Evolutionary conservation across 805 yeast genomes (phyloP).

Genomic region (Candida peoriensis): DNA sequence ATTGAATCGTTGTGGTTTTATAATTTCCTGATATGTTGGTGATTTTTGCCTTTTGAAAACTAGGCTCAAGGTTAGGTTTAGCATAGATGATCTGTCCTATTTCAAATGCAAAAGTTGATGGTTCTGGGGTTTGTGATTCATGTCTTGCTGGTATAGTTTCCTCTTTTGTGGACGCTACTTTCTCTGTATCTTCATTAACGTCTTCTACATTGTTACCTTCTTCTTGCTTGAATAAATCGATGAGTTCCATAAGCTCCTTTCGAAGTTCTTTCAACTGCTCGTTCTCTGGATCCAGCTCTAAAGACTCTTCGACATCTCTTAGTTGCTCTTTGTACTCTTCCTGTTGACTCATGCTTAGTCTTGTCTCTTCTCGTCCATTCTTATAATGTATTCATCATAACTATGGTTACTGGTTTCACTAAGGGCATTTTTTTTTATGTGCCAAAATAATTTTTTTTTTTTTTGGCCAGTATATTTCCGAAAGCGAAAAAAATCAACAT

Average conservation of each 20-base stretch:
- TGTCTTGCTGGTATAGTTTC: neutral
- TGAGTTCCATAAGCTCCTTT: slow-evolving; percentile 13
- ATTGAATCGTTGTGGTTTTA: slow-evolving; percentile 10
- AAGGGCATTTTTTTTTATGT: no score
- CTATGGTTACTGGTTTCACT: no score
- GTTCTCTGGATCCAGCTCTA: slow-evolving; percentile 13
- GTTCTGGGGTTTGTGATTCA: neutral
- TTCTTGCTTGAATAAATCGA: slow-evolving; percentile 9
- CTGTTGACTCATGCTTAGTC: slow-evolving; percentile 14
- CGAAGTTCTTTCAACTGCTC: slow-evolving; percentile 11
- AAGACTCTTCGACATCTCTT: slow-evolving; percentile 12
- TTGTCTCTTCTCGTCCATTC: no score
- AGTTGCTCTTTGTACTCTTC: slow-evolving; percentile 16
- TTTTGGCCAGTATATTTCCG: no score
- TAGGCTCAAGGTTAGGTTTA: slow-evolving; percentile 8
- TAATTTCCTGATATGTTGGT: slow-evolving; percentile 15
- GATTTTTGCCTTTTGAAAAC: slow-evolving; percentile 11
- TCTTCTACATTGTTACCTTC: no score
- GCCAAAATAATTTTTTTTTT: no score
- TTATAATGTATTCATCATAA: no score
- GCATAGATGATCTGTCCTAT: slow-evolving; percentile 14
- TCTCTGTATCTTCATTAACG: no score
- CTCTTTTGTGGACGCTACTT: slow-evolving; percentile 1
- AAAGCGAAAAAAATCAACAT: no score
- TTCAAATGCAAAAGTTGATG: neutral